A percentile compares a stretch with the other conserved stretches of the same genome.
phyloP scores from a whole-genome alignment of 257 asterid genomes.

The Solanum pennellii region DNA sequence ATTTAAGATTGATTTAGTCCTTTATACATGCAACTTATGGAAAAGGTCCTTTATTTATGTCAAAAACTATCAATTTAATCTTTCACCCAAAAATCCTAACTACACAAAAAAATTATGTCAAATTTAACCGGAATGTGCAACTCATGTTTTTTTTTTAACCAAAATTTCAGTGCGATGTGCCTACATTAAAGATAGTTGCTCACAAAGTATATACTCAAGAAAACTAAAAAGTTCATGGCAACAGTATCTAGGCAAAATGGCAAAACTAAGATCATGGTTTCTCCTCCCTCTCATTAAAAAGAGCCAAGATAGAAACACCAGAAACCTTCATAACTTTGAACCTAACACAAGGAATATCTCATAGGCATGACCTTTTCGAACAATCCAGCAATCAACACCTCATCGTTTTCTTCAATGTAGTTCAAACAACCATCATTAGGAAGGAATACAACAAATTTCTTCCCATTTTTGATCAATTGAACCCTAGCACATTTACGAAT shows the following conservation, averaged over 20 bases:
- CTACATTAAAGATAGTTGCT: neutral
- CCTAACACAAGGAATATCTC: slow-evolving; percentile 7
- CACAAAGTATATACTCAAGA: neutral
- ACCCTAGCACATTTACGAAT: too few relatives aligned
- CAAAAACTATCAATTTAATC: too few relatives aligned
- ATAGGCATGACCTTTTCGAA: slow-evolving; percentile 4
- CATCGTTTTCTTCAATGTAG: too few relatives aligned
- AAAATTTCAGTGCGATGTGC: neutral
- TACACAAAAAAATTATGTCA: too few relatives aligned
- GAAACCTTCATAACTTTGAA: slow-evolving; percentile 15
- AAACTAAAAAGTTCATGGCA: neutral
- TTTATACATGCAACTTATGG: too few relatives aligned
- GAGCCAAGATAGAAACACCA: slow-evolving; percentile 13
- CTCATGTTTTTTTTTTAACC: neutral
- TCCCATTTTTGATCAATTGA: too few relatives aligned
- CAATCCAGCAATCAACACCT: neutral
- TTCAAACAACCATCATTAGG: too few relatives aligned
- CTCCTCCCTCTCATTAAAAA: slow-evolving; percentile 11
- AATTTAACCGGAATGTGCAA: too few relatives aligned
- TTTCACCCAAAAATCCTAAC: too few relatives aligned
- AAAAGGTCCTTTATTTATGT: too few relatives aligned
- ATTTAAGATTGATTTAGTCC: too few relatives aligned
- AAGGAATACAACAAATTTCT: too few relatives aligned
- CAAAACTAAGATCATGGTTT: slow-evolving; percentile 1
- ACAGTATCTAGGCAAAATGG: neutral